Conservation (phyloP, 768 basidiomycete genomes). For the Pleurotus platypus region DNA sequence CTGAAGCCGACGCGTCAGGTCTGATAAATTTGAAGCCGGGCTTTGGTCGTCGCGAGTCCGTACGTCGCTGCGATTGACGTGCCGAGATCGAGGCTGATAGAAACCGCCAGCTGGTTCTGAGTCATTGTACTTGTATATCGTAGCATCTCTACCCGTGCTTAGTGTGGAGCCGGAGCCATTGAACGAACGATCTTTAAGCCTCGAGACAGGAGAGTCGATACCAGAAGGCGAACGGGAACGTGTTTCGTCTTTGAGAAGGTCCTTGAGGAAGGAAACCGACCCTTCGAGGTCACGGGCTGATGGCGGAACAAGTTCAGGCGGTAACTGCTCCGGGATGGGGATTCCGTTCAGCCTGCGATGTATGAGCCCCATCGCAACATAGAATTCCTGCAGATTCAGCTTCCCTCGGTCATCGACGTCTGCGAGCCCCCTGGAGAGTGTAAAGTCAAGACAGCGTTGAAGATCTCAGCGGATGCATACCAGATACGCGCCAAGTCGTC, state of each 20-base stretch:
- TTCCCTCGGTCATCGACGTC: constrained; percentile 94
- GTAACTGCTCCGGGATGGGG: constrained; percentile 82
- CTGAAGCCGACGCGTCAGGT: constrained; percentile 80
- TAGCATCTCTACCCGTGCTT: constrained; percentile 76
- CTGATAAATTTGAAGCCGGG: constrained; percentile 67
- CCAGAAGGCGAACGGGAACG: constrained; percentile 63
- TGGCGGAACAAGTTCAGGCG: constrained; percentile 86
- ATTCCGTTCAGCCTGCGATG: constrained; percentile 94
- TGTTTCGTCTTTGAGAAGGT: constrained; percentile 82
- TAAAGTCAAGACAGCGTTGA: constrained; percentile 1
- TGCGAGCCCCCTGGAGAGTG: constrained; percentile 70
- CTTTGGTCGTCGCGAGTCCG: constrained; percentile 68
- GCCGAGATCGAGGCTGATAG: constrained; percentile 80
- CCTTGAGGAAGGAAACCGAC: constrained; percentile 87
- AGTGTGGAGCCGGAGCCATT: constrained; percentile 46
- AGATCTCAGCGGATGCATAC: constrained; percentile 39
- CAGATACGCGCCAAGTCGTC: constrained; percentile 93
- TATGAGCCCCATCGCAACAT: constrained; percentile 97
- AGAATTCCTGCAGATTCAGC: constrained; percentile 93
- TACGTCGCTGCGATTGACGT: constrained; percentile 81
- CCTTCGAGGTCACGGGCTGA: constrained; percentile 86
- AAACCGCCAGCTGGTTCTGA: constrained; percentile 55
- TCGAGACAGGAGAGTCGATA: constrained; percentile 52
- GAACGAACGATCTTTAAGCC: constrained; percentile 71
- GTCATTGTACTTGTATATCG: constrained; percentile 84